These are phyloP conservation scores for Blastobotrys illinoisensis DNA, from an alignment of 1,139 yeast genomes.

Conservation along the genomic window DNA sequence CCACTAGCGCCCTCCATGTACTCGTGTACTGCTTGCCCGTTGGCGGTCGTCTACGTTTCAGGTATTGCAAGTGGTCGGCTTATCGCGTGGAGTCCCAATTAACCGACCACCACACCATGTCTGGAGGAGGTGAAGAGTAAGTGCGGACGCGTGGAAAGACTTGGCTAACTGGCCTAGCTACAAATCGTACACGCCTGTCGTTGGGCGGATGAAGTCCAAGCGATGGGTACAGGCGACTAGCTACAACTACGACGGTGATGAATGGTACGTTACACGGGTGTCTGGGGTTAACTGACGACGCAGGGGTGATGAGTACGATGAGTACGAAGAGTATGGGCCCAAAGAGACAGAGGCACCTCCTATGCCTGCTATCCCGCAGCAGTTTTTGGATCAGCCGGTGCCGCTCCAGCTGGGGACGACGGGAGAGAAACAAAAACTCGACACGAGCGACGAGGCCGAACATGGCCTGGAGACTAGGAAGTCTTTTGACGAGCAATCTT, in stretches of 20 bases:
- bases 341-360: slow-evolving; percentile 25
- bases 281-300: slow-evolving; percentile 2
- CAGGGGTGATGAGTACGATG: slow-evolving; percentile 24
- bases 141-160: neutral
- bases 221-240: slow-evolving; percentile 35
- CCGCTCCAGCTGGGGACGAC: slow-evolving; percentile 22
- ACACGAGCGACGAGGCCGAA: slow-evolving; percentile 5
- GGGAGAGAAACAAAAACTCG: slow-evolving; percentile 11
- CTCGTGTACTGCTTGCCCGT: too few relatives aligned
- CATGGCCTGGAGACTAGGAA: neutral
- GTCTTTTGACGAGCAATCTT: too few relatives aligned
- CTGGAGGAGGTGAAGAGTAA: neutral
- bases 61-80: neutral
- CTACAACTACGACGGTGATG: slow-evolving; percentile 34
- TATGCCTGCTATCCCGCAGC: slow-evolving; percentile 23
- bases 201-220: slow-evolving; percentile 35
- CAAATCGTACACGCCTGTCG: slow-evolving; percentile 27
- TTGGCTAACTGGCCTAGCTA: slow-evolving; percentile 9
- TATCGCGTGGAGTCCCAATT: neutral
- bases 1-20: too few relatives aligned
- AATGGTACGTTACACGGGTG: slow-evolving; percentile 24
- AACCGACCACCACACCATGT: neutral
- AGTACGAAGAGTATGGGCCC: slow-evolving; percentile 18
- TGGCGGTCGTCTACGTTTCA: too few relatives aligned
- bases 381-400: slow-evolving; percentile 10